Conservation (phyloP, 2,329 filamentous ascomycete genomes). For the Lasiodiplodia theobromae region DNA sequence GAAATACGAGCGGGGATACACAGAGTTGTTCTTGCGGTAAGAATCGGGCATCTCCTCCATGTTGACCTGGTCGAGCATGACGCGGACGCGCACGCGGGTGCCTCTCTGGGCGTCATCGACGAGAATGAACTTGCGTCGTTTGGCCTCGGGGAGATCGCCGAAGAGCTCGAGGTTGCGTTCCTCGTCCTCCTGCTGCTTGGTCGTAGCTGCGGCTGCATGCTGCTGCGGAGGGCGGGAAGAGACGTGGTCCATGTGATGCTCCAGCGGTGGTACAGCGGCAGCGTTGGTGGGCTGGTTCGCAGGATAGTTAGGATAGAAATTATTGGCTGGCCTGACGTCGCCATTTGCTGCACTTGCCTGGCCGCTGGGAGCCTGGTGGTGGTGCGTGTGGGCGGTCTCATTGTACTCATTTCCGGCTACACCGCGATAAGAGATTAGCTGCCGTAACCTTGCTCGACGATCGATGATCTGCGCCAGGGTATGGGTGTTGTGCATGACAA, state of each 20-base stretch:
- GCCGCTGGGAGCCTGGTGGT: conserved; percentile 68
- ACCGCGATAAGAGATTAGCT: conserved; percentile 54
- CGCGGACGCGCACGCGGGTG: conserved; percentile 83
- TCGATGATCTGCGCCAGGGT: conserved; percentile 37
- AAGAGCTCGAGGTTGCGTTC: conserved; percentile 75
- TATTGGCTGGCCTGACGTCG: conserved; percentile 76
- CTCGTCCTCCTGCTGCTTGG: conserved; percentile 61
- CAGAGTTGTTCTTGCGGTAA: conserved; percentile 87
- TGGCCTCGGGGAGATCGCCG: conserved; percentile 85
- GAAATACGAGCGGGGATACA: conserved; percentile 91
- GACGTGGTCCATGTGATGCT: conserved; percentile 62
- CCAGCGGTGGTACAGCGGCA: conserved; percentile 70
- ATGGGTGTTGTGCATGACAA: conserved; percentile 36
- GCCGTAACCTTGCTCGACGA: conserved; percentile 41
- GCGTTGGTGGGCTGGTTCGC: conserved; percentile 60
- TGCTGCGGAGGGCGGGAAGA: conserved; percentile 46
- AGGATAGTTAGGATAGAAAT: conserved; percentile 77
- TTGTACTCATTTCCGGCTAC: conserved; percentile 65
- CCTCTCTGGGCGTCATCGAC: conserved; percentile 88
- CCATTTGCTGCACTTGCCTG: conserved; percentile 60
- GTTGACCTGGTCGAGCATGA: conserved; percentile 91
- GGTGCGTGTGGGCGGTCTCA: conserved; percentile 70
- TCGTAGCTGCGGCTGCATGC: conserved; percentile 51
- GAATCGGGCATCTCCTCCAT: conserved; percentile 96
- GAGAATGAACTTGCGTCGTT: conserved; percentile 95